Conservation (phyloP, 176 grass and related monocot genomes). For the Eleusine indica region DNA sequence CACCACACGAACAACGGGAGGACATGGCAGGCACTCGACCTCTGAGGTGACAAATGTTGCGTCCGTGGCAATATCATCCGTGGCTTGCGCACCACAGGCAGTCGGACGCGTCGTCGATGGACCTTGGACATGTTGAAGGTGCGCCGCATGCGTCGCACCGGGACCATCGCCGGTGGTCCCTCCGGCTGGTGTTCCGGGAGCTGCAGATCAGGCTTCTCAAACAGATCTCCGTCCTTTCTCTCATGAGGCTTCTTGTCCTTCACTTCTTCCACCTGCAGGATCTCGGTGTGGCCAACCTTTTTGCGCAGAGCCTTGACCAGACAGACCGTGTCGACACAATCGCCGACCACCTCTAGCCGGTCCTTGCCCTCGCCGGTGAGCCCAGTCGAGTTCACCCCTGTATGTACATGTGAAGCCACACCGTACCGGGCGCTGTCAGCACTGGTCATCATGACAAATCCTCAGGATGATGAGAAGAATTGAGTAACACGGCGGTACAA, state of each 20-base stretch:
- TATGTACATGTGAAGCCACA: background rate
- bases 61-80: no score
- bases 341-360: slow-evolving; percentile 57
- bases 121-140: no score
- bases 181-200: no score
- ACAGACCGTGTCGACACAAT: background rate
- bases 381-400: slow-evolving; percentile 49
- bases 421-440: background rate
- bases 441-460: background rate
- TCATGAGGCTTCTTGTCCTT: slow-evolving; percentile 19
- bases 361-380: slow-evolving; percentile 54
- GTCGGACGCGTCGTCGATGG: no score
- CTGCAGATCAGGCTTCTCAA: no score
- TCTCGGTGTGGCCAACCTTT: slow-evolving; percentile 45
- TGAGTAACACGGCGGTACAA: no score
- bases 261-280: slow-evolving; percentile 51
- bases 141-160: no score
- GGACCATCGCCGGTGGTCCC: no score
- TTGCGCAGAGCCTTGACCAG: slow-evolving; percentile 40
- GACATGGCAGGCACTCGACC: no score
- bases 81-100: no score
- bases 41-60: no score
- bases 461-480: background rate
- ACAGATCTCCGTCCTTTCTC: background rate
- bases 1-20: no score